A percentile compares a stretch with the other conserved stretches of the same genome.
Evolutionary conservation across 441 rosid genomes (phyloP).

Genomic region (Isatis lusitanica): DNA sequence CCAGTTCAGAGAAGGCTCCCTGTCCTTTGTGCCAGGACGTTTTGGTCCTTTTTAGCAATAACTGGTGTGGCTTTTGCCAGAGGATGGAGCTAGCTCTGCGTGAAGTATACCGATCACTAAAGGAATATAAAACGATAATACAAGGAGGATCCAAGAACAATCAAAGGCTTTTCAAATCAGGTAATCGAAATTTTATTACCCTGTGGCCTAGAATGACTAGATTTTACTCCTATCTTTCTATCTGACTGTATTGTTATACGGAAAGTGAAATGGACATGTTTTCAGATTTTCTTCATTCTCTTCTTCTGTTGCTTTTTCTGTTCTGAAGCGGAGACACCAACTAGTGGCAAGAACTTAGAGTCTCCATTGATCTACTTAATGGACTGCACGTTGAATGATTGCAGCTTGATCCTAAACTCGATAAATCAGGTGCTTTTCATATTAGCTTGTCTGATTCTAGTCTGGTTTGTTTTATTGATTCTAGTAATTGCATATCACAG

Average conservation of each 20-base stretch:
- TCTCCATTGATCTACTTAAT: slow-evolving; percentile 72
- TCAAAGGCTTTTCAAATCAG: slow-evolving; percentile 40
- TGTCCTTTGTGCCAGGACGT: slow-evolving; percentile 69
- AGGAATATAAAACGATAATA: slow-evolving; percentile 48
- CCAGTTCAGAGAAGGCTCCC: slow-evolving; percentile 38
- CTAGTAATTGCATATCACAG: slow-evolving; percentile 12
- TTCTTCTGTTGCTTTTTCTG: not conserved
- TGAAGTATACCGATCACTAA: slow-evolving; percentile 75
- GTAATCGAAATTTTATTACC: slow-evolving; percentile 41
- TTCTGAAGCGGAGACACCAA: slow-evolving; percentile 53
- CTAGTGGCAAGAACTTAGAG: slow-evolving; percentile 38
- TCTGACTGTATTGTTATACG: not conserved
- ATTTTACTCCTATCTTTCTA: not conserved
- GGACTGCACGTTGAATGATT: slow-evolving; percentile 94
- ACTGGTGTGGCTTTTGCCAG: slow-evolving; percentile 97
- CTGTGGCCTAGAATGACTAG: not conserved
- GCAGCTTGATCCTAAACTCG: slow-evolving; percentile 71
- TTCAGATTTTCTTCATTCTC: not conserved
- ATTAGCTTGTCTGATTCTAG: slow-evolving; percentile 11
- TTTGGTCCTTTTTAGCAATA: slow-evolving; percentile 81
- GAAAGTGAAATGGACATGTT: slow-evolving; percentile 2
- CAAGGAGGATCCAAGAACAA: slow-evolving; percentile 44
- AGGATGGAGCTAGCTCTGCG: slow-evolving; percentile 91
- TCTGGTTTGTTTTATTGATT: not conserved
- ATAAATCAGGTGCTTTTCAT: slow-evolving; percentile 55